phyloP scores from a whole-genome alignment of 441 rosid genomes.

The Populus tomentosa region DNA sequence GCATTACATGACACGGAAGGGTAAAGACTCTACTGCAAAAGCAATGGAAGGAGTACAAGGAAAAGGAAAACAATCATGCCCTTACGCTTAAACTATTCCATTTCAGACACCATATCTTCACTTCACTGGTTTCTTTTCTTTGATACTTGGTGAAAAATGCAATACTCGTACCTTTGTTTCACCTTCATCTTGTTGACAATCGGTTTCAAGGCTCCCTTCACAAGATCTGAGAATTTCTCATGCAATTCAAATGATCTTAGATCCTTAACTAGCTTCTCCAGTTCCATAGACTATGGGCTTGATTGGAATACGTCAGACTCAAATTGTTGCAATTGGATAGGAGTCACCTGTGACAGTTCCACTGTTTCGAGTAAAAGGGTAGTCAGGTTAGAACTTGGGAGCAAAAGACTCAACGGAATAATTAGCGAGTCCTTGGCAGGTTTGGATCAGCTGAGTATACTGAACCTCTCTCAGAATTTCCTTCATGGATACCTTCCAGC shows the following conservation, averaged over 20 bases:
- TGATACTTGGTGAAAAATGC: background rate
- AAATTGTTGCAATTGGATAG: constrained; percentile 10
- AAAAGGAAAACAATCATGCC: too few relatives aligned
- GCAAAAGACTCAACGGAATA: background rate
- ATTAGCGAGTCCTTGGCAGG: background rate
- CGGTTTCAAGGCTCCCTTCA: background rate
- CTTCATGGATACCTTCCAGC: background rate
- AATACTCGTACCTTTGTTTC: background rate
- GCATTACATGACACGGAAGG: too few relatives aligned
- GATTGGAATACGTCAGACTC: background rate
- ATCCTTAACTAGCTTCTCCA: background rate
- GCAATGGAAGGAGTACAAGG: too few relatives aligned
- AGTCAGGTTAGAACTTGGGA: constrained; percentile 3
- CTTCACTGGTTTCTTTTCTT: background rate
- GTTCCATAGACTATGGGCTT: background rate
- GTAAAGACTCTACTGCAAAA: too few relatives aligned
- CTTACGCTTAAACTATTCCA: background rate
- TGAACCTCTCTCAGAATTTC: constrained; percentile 18
- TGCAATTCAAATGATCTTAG: constrained; percentile 7
- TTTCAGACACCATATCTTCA: background rate
- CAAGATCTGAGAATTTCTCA: background rate
- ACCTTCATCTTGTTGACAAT: background rate
- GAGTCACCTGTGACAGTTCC: constrained; percentile 10
- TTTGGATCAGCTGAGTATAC: constrained; percentile 7
- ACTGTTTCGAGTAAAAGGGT: background rate